phyloP scores from a whole-genome alignment of 306 rosid species.

The Lathyrus oleraceus region DNA sequence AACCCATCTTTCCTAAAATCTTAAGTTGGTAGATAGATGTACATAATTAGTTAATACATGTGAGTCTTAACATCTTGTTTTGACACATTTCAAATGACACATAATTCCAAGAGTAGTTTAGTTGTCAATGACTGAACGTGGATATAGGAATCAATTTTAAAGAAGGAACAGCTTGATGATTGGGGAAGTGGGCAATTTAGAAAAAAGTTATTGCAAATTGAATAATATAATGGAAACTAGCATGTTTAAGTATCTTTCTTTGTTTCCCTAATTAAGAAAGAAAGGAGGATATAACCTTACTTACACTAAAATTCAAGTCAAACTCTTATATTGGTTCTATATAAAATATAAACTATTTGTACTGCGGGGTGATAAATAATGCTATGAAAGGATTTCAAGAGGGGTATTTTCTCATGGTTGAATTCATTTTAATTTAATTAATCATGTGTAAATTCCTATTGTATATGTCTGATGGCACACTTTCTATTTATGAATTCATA shows the following conservation, averaged over 20 bases:
- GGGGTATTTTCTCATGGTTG: constrained; percentile 12
- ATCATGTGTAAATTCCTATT: neutral
- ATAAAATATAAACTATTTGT: neutral
- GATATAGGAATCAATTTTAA: constrained; percentile 1
- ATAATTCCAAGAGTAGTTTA: neutral
- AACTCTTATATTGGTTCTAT: constrained; percentile 20
- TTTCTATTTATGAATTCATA: constrained; percentile 21
- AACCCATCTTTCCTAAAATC: too few relatives aligned
- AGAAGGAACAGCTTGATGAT: neutral
- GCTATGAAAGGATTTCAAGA: neutral
- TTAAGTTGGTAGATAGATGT: too few relatives aligned
- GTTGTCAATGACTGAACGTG: neutral
- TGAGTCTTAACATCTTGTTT: too few relatives aligned
- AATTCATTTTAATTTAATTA: neutral
- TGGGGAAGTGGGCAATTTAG: neutral
- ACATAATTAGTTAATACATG: too few relatives aligned
- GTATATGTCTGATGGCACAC: neutral
- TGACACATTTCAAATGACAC: too few relatives aligned
- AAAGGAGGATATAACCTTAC: neutral
- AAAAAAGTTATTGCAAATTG: neutral
- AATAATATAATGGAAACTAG: neutral
- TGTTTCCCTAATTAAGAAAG: constrained; percentile 3
- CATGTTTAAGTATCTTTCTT: neutral
- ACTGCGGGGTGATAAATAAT: constrained; percentile 16
- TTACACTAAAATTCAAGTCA: neutral